Evolutionary conservation across 495 filamentous ascomycete species (phyloP).

Genomic region (Penicillium soppii): DNA sequence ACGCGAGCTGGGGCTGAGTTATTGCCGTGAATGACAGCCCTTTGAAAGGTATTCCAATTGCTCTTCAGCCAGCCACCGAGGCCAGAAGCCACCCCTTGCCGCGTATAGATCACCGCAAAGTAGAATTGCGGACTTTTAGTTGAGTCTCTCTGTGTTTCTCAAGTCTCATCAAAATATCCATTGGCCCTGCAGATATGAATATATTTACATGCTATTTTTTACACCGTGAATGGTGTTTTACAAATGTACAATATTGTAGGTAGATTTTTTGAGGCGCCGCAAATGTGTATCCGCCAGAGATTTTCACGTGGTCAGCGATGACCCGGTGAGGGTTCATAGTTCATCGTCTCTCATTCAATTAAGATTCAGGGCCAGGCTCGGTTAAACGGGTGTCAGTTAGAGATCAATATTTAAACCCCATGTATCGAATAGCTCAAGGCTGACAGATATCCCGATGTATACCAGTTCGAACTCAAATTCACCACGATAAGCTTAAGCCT

Average conservation of each 20-base stretch:
- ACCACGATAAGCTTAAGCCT: background rate
- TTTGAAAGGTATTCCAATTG: constrained; percentile 1
- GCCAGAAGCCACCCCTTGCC: background rate
- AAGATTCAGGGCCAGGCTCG: background rate
- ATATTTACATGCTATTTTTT: too few relatives aligned
- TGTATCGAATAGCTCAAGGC: background rate
- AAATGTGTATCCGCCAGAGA: too few relatives aligned
- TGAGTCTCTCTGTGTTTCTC: too few relatives aligned
- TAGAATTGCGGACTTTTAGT: too few relatives aligned
- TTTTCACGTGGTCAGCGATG: too few relatives aligned
- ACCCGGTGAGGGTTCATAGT: background rate
- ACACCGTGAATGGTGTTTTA: too few relatives aligned
- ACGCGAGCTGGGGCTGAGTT: background rate
- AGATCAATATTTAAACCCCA: background rate
- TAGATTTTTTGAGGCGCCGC: too few relatives aligned
- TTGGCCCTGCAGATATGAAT: too few relatives aligned
- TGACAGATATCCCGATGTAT: background rate
- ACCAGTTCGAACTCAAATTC: constrained; percentile 3
- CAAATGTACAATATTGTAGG: too few relatives aligned
- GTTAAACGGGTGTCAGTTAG: background rate
- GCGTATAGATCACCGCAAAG: too few relatives aligned
- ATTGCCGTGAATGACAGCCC: background rate
- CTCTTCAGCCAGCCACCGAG: constrained; percentile 19
- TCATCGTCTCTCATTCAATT: background rate
- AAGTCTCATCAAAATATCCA: too few relatives aligned